phyloP scores from a whole-genome alignment of 2,329 filamentous ascomycete genomes.

The Aspergillus quadricinctus region DNA sequence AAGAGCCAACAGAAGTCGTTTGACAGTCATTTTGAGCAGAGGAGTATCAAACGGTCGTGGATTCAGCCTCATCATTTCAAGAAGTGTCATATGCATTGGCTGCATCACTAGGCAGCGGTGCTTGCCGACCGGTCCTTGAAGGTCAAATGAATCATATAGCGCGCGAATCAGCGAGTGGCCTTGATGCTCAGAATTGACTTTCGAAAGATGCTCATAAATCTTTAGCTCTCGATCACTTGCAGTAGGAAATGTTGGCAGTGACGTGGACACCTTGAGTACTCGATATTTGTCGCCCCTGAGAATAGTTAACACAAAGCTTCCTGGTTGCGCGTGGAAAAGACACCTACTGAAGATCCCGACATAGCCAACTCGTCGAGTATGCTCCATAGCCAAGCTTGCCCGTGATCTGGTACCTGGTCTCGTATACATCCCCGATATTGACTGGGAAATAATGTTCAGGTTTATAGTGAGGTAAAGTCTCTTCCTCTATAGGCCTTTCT shows the following conservation, averaged over 20 bases:
- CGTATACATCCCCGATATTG: constrained; percentile 31
- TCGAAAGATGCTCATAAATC: constrained; percentile 23
- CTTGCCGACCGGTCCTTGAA: constrained; percentile 18
- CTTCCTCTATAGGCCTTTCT: constrained; percentile 32
- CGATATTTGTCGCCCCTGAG: constrained; percentile 10
- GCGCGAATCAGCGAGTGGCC: constrained; percentile 23
- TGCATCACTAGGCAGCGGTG: constrained; percentile 29
- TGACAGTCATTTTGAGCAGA: constrained; percentile 27
- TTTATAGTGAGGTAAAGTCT: constrained; percentile 31
- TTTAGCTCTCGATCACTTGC: constrained; percentile 21
- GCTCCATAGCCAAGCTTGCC: constrained; percentile 39
- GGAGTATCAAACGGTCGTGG: constrained; percentile 20
- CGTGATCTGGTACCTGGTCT: constrained; percentile 31
- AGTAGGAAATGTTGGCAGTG: constrained; percentile 12
- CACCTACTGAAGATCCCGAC: constrained; percentile 28
- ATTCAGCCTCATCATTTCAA: constrained; percentile 28
- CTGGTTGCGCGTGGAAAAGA: background rate
- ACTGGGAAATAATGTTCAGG: constrained; percentile 36
- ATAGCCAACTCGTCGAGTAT: constrained; percentile 42
- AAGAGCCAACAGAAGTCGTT: constrained; percentile 29
- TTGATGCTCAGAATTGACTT: constrained; percentile 21
- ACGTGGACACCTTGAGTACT: constrained; percentile 29
- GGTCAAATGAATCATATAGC: constrained; percentile 29
- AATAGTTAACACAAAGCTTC: background rate
- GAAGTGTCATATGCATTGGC: constrained; percentile 26